These are phyloP conservation scores for Magnusiomyces magnusii DNA, from an alignment of 1,139 yeast genomes.

Conservation along the genomic window DNA sequence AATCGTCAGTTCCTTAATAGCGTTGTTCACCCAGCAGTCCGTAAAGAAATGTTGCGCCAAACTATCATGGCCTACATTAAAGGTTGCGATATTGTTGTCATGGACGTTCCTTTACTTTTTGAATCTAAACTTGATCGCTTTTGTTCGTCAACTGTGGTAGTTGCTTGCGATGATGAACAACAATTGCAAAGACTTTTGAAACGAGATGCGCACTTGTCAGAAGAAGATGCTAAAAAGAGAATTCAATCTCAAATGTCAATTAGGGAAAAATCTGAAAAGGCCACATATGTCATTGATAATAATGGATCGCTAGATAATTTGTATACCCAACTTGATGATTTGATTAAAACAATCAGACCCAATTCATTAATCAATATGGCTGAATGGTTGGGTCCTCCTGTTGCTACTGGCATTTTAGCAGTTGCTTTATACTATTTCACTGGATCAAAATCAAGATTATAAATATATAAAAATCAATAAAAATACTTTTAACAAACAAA, in stretches of 20 bases:
- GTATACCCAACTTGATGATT: constrained; percentile 40
- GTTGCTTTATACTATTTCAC: constrained; percentile 7
- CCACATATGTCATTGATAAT: constrained; percentile 68
- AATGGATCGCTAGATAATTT: constrained; percentile 46
- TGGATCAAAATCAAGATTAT: constrained; percentile 8
- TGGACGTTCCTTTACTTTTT: constrained; percentile 87
- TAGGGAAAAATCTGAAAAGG: constrained; percentile 46
- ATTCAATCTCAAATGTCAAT: constrained; percentile 71
- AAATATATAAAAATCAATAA: background rate
- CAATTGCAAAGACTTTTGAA: constrained; percentile 57
- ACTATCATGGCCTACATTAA: constrained; percentile 50
- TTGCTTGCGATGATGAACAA: constrained; percentile 47
- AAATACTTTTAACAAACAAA: background rate
- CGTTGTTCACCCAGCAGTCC: constrained; percentile 87
- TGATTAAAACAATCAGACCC: constrained; percentile 46
- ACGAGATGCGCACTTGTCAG: constrained; percentile 61
- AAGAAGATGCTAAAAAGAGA: constrained; percentile 62
- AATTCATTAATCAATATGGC: constrained; percentile 33
- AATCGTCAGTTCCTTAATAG: constrained; percentile 47
- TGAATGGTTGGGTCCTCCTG: constrained; percentile 47
- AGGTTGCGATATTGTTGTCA: constrained; percentile 49
- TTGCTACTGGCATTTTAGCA: constrained; percentile 32
- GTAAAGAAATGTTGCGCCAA: constrained; percentile 54
- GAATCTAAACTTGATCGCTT: constrained; percentile 64
- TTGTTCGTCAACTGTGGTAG: constrained; percentile 68